Conservation (phyloP, 495 filamentous ascomycete species). For the Hypoxylon rickii region DNA sequence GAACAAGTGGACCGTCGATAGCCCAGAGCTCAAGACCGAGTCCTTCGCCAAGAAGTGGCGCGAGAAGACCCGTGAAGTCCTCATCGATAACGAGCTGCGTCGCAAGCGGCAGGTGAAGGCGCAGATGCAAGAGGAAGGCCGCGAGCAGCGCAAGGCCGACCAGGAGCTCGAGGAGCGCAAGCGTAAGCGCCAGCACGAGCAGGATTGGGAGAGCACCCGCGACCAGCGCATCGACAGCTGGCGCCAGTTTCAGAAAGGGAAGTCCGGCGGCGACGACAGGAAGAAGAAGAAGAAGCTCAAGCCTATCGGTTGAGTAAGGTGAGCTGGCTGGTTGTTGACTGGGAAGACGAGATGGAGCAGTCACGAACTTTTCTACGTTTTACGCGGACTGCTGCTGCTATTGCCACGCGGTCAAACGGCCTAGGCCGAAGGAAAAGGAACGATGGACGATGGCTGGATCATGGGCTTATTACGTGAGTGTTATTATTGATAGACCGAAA, state of each 20-base stretch:
- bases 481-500: slow-evolving; percentile 39
- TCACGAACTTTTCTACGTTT: background rate
- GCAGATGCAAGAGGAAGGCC: slow-evolving; percentile 94
- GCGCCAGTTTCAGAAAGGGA: slow-evolving; percentile 86
- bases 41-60: slow-evolving; percentile 85
- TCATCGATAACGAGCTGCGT: slow-evolving; percentile 90
- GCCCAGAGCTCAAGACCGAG: slow-evolving; percentile 77
- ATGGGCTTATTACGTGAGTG: slow-evolving; percentile 38
- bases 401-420: slow-evolving; percentile 5
- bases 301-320: slow-evolving; percentile 51
- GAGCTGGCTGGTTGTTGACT: background rate
- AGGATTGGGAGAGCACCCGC: slow-evolving; percentile 90
- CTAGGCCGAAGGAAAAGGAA: slow-evolving; percentile 1
- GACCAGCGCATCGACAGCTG: slow-evolving; percentile 93
- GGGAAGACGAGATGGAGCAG: background rate
- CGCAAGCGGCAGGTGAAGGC: slow-evolving; percentile 86
- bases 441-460: slow-evolving; percentile 1
- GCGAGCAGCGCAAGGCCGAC: slow-evolving; percentile 84
- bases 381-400: slow-evolving; percentile 1
- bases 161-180: slow-evolving; percentile 87
- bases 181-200: slow-evolving; percentile 88
- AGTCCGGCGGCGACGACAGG: slow-evolving; percentile 63
- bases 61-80: slow-evolving; percentile 86
- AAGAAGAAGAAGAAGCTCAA: slow-evolving; percentile 93
- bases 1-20: slow-evolving; percentile 88